Base-by-base conservation (phyloP, 192 early-diverging fungal species). In the Coemansia sp. region DNA sequence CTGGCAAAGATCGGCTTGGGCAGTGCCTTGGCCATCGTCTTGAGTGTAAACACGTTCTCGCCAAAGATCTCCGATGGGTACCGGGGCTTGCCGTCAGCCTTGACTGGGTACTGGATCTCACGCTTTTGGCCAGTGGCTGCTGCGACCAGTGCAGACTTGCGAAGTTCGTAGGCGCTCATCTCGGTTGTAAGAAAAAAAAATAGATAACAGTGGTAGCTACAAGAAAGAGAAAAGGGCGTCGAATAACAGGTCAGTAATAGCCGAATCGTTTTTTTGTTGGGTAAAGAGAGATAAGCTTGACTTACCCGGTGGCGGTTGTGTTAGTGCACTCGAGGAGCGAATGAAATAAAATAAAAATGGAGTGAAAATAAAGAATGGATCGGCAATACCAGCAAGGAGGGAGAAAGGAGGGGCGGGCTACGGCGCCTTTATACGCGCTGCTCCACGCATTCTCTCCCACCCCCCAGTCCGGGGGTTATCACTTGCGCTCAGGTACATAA, bases 1-100 rank as follows among this genome's bases (percentile, higher is more conserved):
- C 89, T 90, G 61, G 90, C 88, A 81, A 90, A 98, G 62, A 97
- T 90, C 31, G 96, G 94, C 88, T 99, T 99, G 74, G 98, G 98
- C 39, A 99, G 87, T 39, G 89, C 86, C 70, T 88, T 87, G 75
- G 92, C 87, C 84, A 99, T 92, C 68, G 89, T 86, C 88, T 94
- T 93, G 53, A 94, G 86, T 51, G 91, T 90, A 81, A 99, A 99
- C 53, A 99, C 98, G 68, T 96, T 95, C 80, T 92, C 82, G 57
- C 93, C 94, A 78, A 88, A 99, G 72, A 98, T 88, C 78, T 96
- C 95, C 7, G 95, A 95, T 62, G 92, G 86, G 75, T 91, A 94
- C 64, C 86, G 64, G 37, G 87, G 87, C 66, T 85, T 88, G 68
- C 93, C 91, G 67, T 91, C 88, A 60, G 84, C 77, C 74, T 84